Evolutionary conservation across 768 basidiomycete species (phyloP).

Genomic region (Leccinum arenicola): DNA sequence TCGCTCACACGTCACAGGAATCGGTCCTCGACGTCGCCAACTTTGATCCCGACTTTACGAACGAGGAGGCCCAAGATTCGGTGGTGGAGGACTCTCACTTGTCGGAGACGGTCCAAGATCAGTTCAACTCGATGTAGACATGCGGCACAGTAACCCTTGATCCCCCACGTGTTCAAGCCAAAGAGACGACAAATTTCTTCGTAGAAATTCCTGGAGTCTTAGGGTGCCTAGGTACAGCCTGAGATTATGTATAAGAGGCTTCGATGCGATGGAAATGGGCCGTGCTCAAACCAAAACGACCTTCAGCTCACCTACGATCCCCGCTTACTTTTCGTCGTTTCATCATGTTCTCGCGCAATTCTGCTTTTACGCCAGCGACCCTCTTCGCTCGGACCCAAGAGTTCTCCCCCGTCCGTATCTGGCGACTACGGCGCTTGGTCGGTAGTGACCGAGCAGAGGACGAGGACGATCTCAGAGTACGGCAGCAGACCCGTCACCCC

Average conservation of each 20-base stretch:
- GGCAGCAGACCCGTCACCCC: conserved; percentile 18
- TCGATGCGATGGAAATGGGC: not conserved
- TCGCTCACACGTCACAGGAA: conserved; percentile 47
- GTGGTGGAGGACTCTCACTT: conserved; percentile 92
- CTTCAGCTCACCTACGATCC: not conserved
- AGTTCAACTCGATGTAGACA: conserved; percentile 52
- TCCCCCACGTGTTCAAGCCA: too few relatives aligned
- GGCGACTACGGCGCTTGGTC: conserved; percentile 2
- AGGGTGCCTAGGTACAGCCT: not conserved
- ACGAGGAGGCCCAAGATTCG: conserved; percentile 91
- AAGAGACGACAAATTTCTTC: too few relatives aligned
- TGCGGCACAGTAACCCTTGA: not conserved
- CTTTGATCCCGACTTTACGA: conserved; percentile 97
- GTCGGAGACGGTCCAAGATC: conserved; percentile 95
- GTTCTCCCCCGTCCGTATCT: conserved; percentile 12
- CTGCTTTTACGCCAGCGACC: conserved; percentile 2
- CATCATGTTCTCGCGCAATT: conserved; percentile 12
- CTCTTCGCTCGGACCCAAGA: not conserved
- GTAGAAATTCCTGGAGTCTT: not conserved
- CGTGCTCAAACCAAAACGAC: too few relatives aligned
- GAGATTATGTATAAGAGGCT: not conserved
- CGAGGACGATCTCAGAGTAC: conserved; percentile 19
- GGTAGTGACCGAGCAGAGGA: conserved; percentile 5
- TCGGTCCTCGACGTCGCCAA: conserved; percentile 93
- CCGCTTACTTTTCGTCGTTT: too few relatives aligned